Base-by-base conservation (phyloP, 345 rosid genomes). In the Gossypium thurberi region DNA sequence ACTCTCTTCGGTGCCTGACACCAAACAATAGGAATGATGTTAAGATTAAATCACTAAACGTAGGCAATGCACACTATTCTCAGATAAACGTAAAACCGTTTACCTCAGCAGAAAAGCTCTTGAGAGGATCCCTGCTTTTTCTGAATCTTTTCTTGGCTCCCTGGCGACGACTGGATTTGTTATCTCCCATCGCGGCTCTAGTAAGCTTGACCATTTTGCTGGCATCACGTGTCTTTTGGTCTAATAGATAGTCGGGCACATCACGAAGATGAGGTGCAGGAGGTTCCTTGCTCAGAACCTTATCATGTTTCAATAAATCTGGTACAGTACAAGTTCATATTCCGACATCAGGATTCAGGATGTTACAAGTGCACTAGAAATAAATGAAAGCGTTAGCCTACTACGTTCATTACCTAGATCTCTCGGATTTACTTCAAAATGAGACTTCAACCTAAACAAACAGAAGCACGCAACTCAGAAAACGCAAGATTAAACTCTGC, bases 231-330 rank as follows among this genome's bases (percentile, higher is more conserved):
- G 98, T 92, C 75, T 80, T 87, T 28, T 85, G 62, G 62, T 94
- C 98, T 68, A 88, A 65, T 23, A 94, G 82, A 84, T 94, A 90
- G 62, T 86, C 97, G 0, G 98, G 98, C 62, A 94, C 87, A 51
- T 87, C 84, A 8, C 83, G 86, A 11, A 92, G 83, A 81, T 92
- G 92, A 65, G 94, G 83, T 28, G 90, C 88, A 8, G 88, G 81
- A 0, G 85, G 81, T 59, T 83, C 82, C 87, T 94, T 92, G 87
- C 94, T 89, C 71, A 90, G 77, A 67, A 75, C 78, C 82, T 89
- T 95, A 81, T 95, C 98, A 44, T 90, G 99, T 75, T 89, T 88
- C 85, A 95, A 75, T 20, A 90, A 79, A 87, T 87, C 98, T 89
- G 88, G 51, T 71, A 77, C 76, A 70, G 44, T 8, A 61, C 17